Base-by-base conservation (phyloP, 495 filamentous ascomycete genomes). In the Penicillium argentinense region DNA sequence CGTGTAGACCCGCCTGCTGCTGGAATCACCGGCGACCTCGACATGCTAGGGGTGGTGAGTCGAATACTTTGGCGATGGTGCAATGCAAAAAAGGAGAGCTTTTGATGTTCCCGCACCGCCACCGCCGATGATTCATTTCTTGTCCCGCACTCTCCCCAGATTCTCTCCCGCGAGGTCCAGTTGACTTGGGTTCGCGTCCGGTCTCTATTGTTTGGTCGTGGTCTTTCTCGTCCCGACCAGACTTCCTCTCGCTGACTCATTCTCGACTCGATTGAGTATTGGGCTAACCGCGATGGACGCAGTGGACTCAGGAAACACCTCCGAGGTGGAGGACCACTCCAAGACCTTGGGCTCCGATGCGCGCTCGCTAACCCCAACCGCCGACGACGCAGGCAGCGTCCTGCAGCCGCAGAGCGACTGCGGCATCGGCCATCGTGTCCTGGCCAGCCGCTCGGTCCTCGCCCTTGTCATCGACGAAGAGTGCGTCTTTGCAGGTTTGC, bases 401-500 rank as follows among this genome's bases (percentile, higher is more conserved):
- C 42, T 60, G 7, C 41, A 53, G 39, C 46, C 63, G 4, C 44
- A 42, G 3, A 57, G 48, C 33, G 61, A 73, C 48, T 73, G 70
- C 51, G 72, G 67, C 23, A 72, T 75, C 32, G 70, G 70, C 29
- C 72, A 75, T 44, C 72, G 72, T 14, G 72, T 75, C 18, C 54
- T 70, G 39, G 66, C 72, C 28, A 70, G 69, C 45, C 64, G 70
- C 32, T 75, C 72, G n/a, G 70, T 75, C 16, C 50, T 75, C 19
- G 68, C 72, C n/a, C 45, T 75, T 16, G 72, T 66, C n/a, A 45
- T 75, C 16, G 72, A 75, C 42, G 65, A 74, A 14, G 64, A 75
- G 5, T 73, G 68, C 36, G 72, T 75, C 2, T 75, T 87, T 68
- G 89, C 91, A 16, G 93, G 92, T 25, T 88, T 91, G 13, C 91